Conservation (phyloP, 1,139 yeast genomes). For the Arxiozyma slooffiae region DNA sequence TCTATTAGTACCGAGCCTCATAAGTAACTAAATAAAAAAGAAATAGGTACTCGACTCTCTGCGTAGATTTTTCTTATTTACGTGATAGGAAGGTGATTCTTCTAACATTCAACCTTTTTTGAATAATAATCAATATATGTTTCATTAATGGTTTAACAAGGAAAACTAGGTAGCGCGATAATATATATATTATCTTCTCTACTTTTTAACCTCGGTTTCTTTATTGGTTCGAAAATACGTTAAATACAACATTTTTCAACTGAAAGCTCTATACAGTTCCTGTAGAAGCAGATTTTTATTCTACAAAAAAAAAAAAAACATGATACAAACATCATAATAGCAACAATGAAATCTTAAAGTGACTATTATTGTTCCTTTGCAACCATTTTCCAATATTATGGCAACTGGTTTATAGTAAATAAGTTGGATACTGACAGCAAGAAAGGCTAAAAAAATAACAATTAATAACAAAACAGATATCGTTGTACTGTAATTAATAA, state of each 20-base stretch:
- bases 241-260: neutral
- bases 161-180: neutral
- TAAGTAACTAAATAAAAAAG: neutral
- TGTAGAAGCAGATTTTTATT: neutral
- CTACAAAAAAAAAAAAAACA: neutral
- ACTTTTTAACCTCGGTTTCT: too few species aligned
- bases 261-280: too few species aligned
- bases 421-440: neutral
- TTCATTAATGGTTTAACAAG: neutral
- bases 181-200: neutral
- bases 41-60: neutral
- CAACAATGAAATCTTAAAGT: neutral
- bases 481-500: too few species aligned
- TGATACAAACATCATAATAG: neutral
- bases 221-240: neutral
- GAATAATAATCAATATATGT: too few species aligned
- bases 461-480: neutral
- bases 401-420: neutral
- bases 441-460: neutral
- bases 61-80: neutral
- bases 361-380: too few species aligned
- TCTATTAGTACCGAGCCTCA: constrained; percentile 11
- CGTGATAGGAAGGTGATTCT: neutral
- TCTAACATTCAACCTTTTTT: neutral
- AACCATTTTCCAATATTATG: neutral